Conservation (phyloP, 2,329 filamentous ascomycete species). For the Diaporthe sp. region DNA sequence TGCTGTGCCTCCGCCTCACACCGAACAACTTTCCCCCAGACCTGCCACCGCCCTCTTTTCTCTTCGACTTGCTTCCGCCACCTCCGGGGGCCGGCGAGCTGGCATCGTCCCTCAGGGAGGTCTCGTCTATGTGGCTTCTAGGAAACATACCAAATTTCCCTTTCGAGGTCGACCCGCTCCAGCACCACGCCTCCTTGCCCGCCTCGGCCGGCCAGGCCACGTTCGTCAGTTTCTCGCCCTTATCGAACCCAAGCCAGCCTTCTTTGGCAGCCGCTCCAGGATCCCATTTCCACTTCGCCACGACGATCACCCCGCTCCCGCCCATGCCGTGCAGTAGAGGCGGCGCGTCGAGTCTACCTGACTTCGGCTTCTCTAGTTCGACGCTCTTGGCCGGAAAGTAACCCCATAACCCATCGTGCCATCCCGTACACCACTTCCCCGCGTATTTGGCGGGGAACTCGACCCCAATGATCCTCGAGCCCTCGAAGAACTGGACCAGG, state of each 20-base stretch:
- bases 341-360: constrained; percentile 48
- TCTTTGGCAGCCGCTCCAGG: constrained; percentile 54
- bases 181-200: constrained; percentile 50
- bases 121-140: constrained; percentile 36
- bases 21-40: constrained; percentile 30
- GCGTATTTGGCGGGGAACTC: constrained; percentile 64
- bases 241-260: constrained; percentile 72
- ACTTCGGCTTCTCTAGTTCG: constrained; percentile 61
- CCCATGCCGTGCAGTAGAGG: constrained; percentile 56
- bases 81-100: background rate
- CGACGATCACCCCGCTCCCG: constrained; percentile 60
- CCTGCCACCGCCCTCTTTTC: constrained; percentile 30
- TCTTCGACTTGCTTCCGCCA: constrained; percentile 14
- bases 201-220: constrained; percentile 58
- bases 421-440: constrained; percentile 70
- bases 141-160: constrained; percentile 52
- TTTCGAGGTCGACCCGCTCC: constrained; percentile 51
- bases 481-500: constrained; percentile 57
- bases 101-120: constrained; percentile 25
- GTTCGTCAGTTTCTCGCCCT: constrained; percentile 75
- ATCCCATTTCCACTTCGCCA: constrained; percentile 66
- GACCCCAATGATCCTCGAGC: constrained; percentile 63
- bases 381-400: constrained; percentile 63
- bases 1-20: constrained; percentile 29
- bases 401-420: constrained; percentile 66